Percentiles rank a stretch among this genome's conserved stretches.
Evolutionary conservation across 257 asterid genomes (phyloP).

Genomic region (Solanum raphanifolium): DNA sequence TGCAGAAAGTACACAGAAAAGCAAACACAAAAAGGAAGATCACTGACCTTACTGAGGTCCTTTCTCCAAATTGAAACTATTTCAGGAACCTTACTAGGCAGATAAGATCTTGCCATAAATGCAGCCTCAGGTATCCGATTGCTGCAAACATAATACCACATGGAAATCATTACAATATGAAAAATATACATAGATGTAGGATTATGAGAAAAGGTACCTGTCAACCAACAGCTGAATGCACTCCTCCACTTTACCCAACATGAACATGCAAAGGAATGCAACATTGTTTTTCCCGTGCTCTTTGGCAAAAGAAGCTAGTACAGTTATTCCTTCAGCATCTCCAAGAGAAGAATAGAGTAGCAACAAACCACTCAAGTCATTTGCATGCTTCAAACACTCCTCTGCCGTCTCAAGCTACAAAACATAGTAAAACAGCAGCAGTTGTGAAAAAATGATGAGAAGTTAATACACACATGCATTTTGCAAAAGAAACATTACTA

Average conservation of each 20-base stretch:
- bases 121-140: conserved; percentile 99
- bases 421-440: not conserved
- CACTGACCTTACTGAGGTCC: conserved; percentile 82
- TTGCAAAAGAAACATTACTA: not conserved
- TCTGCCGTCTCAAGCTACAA: conserved; percentile 85
- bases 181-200: not conserved
- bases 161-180: not conserved
- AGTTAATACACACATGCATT: not conserved
- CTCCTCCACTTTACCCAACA: conserved; percentile 90
- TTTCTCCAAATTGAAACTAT: conserved; percentile 86
- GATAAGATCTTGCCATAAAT: conserved; percentile 96
- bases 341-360: conserved; percentile 87
- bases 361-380: conserved; percentile 89
- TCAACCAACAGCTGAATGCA: conserved; percentile 93
- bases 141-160: conserved; percentile 34
- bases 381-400: conserved; percentile 88
- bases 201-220: conserved; percentile 33
- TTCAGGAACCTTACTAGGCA: conserved; percentile 95
- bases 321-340: conserved; percentile 66
- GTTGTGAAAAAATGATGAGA: not conserved
- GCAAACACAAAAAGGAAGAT: not conserved
- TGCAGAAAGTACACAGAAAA: not conserved
- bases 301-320: conserved; percentile 72
- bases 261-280: conserved; percentile 85
- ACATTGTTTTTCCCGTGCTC: conserved; percentile 93